Conservation (phyloP, 2,329 filamentous ascomycete genomes). For the Sporothrix sp. region DNA sequence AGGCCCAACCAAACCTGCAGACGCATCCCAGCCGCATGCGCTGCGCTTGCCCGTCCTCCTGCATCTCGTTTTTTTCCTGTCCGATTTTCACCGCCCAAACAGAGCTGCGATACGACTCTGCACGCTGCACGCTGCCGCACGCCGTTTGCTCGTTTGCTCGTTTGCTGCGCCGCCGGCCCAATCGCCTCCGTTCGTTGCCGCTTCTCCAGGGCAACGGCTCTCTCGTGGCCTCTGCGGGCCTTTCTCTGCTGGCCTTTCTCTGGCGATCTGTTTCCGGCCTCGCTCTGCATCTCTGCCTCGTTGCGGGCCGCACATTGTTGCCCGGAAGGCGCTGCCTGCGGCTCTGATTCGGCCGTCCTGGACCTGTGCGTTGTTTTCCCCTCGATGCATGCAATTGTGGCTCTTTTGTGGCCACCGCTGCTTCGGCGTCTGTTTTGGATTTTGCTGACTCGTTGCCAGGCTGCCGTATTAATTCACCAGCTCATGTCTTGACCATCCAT, state of each 20-base stretch:
- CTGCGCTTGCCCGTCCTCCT: neutral
- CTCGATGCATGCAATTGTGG: neutral
- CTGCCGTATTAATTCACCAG: conserved; percentile 2
- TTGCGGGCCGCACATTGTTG: neutral
- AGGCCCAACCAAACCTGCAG: conserved; percentile 4
- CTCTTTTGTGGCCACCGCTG: neutral
- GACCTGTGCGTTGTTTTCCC: conserved; percentile 7
- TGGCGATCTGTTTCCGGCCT: neutral
- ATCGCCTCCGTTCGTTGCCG: neutral
- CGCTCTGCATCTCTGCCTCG: neutral
- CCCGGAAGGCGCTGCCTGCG: conserved; percentile 2
- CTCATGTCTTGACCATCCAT: conserved; percentile 14
- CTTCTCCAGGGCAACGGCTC: conserved; percentile 12
- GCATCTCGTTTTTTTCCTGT: neutral
- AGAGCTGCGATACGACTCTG: conserved; percentile 3
- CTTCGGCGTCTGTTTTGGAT: conserved; percentile 2
- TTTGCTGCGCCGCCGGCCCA: neutral
- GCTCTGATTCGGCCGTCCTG: neutral
- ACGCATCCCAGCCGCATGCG: conserved; percentile 4
- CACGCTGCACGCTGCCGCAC: neutral
- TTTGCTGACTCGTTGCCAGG: conserved; percentile 4
- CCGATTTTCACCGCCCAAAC: neutral
- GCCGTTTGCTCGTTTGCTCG: neutral
- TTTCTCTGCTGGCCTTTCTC: too few relatives aligned
- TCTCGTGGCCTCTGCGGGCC: neutral